Conservation (phyloP, 108 stramenopile genomes). For the Pseudonitzschia multiseries region DNA sequence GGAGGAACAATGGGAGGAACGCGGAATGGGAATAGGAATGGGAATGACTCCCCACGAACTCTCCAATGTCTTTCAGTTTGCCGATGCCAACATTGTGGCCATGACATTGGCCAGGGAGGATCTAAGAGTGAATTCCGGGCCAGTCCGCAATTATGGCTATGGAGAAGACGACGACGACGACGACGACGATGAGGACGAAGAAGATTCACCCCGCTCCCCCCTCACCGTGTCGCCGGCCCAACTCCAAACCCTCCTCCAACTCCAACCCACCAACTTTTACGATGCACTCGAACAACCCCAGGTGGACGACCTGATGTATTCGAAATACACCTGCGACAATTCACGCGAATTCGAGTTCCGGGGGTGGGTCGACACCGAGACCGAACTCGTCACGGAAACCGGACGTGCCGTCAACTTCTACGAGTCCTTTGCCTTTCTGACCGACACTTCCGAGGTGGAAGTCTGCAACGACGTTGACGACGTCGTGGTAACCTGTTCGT, state of each 20-base stretch:
- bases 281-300: neutral
- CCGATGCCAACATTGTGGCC: slow-evolving; percentile 5
- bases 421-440: neutral
- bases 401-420: neutral
- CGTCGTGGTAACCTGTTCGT: slow-evolving; percentile 56
- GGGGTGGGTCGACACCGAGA: neutral
- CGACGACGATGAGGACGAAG: neutral
- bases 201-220: neutral
- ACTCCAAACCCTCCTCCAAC: neutral
- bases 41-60: slow-evolving; percentile 15
- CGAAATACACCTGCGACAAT: slow-evolving; percentile 12
- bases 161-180: neutral
- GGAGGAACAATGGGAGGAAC: neutral
- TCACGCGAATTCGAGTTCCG: neutral
- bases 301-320: slow-evolving; percentile 18
- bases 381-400: neutral
- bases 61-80: slow-evolving; percentile 1
- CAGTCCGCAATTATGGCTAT: too few relatives aligned
- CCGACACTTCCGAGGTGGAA: slow-evolving; percentile 11
- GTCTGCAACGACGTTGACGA: slow-evolving; percentile 43
- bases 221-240: neutral
- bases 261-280: neutral
- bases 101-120: neutral
- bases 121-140: neutral
- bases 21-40: neutral